Base-by-base conservation (phyloP, 208 protist genomes). In the Trypanosomatidae sp. region DNA sequence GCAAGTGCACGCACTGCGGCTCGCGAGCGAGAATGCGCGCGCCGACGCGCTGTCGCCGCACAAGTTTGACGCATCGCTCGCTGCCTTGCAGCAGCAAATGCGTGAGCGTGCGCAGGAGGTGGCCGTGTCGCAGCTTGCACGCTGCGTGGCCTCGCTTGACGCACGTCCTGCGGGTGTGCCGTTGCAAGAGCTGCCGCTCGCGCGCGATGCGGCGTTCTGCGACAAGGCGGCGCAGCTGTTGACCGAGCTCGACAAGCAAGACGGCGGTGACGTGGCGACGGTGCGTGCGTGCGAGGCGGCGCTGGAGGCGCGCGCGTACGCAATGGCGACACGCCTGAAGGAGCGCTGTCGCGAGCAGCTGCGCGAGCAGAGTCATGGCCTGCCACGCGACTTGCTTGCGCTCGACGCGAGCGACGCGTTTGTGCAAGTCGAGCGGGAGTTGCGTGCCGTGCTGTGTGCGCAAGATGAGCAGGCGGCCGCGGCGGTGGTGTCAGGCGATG, bases 81-180 rank as follows among this genome's bases (percentile, higher is more conserved):
- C 47, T 6, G 66, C 78, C 24, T 38, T 53, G 20, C 33, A 72
- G 35, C 53, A 62, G 1, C 55, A 48, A 20, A 66, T 91, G 57
- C 72, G 73, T 40, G 60, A 65, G 11, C 65, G 72, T 18, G 69
- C 59, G 0, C 61, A 64, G 11, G 70, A 76, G 43, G 37, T 91
- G 16, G 82, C 82, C 1, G 53, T 50, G 53, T 70, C 68, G 3
- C 63, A 67, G 22, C 51, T 85, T n/a, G 35, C 47, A 18, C 43
- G 39, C n/a, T 73, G 66, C 48, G 65, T 74, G 35, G 66, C 28
- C 40, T 81, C 74, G 52, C 64, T 90, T 13, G 70, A 85, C 43
- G 63, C 61, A n/a, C 61, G 75, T 45, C 81, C 73, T 25, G 72
- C 84, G 42, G 73, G 76, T 30, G 47, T 90, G 27, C 41, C 69